A percentile compares a stretch with the other conserved stretches of the same genome.
Evolutionary conservation across 345 rosid species (phyloP).

Genomic region (Eutrema japonicum): DNA sequence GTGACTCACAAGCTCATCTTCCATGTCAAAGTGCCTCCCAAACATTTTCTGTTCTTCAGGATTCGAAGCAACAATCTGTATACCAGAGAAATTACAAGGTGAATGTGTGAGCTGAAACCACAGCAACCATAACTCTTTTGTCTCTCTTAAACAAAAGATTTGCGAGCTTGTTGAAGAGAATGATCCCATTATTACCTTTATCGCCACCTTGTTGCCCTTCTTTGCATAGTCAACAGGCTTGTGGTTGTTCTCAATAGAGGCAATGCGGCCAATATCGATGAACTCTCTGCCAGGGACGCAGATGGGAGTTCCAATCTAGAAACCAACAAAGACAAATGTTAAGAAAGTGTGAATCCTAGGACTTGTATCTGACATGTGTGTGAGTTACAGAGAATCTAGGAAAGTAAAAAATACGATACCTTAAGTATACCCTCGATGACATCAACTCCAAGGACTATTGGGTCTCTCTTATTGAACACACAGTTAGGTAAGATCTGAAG

Average conservation of each 20-base stretch:
- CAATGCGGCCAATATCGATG: slow-evolving; percentile 84
- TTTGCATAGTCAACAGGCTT: slow-evolving; percentile 76
- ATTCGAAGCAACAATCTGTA: slow-evolving; percentile 71
- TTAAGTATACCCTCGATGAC: slow-evolving; percentile 73
- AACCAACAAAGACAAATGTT: slow-evolving; percentile 26
- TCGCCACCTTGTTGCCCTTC: slow-evolving; percentile 82
- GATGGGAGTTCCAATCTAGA: slow-evolving; percentile 88
- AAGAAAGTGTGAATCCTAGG: slow-evolving; percentile 15
- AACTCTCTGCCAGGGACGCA: slow-evolving; percentile 80
- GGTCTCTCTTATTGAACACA: slow-evolving; percentile 85
- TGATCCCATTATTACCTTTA: slow-evolving; percentile 62
- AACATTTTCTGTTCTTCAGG: slow-evolving; percentile 89
- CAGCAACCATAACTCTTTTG: neutral
- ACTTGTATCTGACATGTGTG: neutral
- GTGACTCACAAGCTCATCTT: slow-evolving; percentile 89
- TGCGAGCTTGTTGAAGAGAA: slow-evolving; percentile 16
- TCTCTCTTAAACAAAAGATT: neutral
- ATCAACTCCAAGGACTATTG: slow-evolving; percentile 89
- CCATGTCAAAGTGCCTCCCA: slow-evolving; percentile 87
- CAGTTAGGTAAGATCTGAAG: slow-evolving; percentile 78
- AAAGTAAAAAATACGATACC: slow-evolving; percentile 48
- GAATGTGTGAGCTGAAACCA: neutral
- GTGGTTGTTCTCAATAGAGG: slow-evolving; percentile 79
- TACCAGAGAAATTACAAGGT: slow-evolving; percentile 19
- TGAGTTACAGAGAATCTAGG: neutral